phyloP scores from a whole-genome alignment of 331 rosid genomes.

The Telfairia occidentalis region DNA sequence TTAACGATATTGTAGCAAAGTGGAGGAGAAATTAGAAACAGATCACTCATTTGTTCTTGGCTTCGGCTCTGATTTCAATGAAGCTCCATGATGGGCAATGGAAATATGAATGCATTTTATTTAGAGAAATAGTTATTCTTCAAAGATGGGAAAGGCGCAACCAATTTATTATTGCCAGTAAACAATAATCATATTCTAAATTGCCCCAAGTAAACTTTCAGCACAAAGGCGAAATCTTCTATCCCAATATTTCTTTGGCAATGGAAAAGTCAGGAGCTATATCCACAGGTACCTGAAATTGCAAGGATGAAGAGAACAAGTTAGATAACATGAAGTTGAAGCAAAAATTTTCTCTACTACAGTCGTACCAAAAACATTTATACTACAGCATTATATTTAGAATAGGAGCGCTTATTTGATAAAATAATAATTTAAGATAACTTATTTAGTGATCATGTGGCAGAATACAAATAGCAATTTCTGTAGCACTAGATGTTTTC shows the following conservation, averaged over 20 bases:
- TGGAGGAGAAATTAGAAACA: neutral
- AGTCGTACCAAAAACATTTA: no score
- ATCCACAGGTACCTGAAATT: constrained; percentile 74
- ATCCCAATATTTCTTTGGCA: constrained; percentile 42
- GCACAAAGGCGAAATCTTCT: neutral
- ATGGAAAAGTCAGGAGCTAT: constrained; percentile 61
- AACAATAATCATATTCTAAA: neutral
- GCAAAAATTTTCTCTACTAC: no score
- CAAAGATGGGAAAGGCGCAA: neutral
- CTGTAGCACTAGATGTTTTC: no score
- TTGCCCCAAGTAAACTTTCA: neutral
- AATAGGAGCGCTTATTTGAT: no score
- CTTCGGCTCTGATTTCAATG: neutral
- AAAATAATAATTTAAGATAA: no score
- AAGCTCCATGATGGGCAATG: neutral
- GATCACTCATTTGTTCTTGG: neutral
- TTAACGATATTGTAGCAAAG: neutral
- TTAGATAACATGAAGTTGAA: no score
- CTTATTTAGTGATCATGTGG: no score
- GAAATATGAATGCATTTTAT: neutral
- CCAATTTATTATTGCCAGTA: neutral
- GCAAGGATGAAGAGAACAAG: neutral
- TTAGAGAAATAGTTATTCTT: neutral
- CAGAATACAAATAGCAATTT: neutral
- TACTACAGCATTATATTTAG: no score